These are phyloP conservation scores for Zychaea mexicana DNA, from an alignment of 371 early-diverging fungal genomes.

Conservation along the genomic window DNA sequence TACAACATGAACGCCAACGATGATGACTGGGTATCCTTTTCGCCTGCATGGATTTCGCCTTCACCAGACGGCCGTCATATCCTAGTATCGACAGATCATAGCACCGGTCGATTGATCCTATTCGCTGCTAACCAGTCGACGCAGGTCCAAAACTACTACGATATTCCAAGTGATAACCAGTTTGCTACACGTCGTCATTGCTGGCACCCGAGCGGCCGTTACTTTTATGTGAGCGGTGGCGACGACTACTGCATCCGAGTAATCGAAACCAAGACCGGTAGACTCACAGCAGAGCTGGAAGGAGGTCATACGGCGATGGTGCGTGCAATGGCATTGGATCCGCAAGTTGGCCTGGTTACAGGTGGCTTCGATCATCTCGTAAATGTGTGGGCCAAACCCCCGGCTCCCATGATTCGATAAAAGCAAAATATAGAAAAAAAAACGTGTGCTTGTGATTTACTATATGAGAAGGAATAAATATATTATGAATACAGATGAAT, in stretches of 20 bases:
- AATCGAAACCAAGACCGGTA: constrained; percentile 63
- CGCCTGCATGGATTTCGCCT: constrained; percentile 66
- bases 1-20: constrained; percentile 79
- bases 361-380: constrained; percentile 42
- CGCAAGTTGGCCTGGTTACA: constrained; percentile 32
- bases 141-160: constrained; percentile 70
- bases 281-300: constrained; percentile 42
- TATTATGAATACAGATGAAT: no score
- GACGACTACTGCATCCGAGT: constrained; percentile 66
- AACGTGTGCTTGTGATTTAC: not conserved
- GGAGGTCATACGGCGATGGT: constrained; percentile 44
- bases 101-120: constrained; percentile 71
- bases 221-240: constrained; percentile 66
- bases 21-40: constrained; percentile 85
- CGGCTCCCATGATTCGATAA: constrained; percentile 12
- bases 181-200: constrained; percentile 61
- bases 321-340: constrained; percentile 28
- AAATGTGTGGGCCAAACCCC: constrained; percentile 31
- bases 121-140: constrained; percentile 48
- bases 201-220: constrained; percentile 68
- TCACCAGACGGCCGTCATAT: constrained; percentile 62
- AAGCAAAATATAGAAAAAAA: not conserved
- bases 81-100: constrained; percentile 72
- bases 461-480: not conserved
- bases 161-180: constrained; percentile 56